Evolutionary conservation across 2,329 filamentous ascomycete genomes (phyloP).

Genomic region (Paracoccidioides brasiliensis): DNA sequence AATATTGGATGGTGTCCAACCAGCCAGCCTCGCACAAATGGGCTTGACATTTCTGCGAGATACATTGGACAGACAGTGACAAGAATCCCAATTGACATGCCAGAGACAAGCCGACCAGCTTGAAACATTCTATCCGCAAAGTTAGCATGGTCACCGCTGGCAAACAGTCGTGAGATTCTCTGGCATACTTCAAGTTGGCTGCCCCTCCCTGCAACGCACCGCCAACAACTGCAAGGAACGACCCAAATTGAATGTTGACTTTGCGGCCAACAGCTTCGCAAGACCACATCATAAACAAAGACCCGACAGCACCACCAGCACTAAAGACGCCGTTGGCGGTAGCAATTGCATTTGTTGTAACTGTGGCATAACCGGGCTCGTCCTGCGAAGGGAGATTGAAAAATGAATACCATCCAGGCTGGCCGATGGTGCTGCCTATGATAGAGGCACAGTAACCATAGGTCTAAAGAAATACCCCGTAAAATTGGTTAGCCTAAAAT

Average conservation of each 20-base stretch:
- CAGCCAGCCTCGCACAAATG: constrained; percentile 32
- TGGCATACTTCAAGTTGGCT: constrained; percentile 29
- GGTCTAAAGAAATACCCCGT: constrained; percentile 23
- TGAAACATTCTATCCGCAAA: constrained; percentile 29
- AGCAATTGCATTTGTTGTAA: constrained; percentile 36
- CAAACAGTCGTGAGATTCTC: neutral
- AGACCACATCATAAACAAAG: constrained; percentile 39
- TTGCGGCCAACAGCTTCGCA: constrained; percentile 34
- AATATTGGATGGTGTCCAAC: constrained; percentile 37
- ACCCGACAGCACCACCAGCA: constrained; percentile 36
- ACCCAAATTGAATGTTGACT: constrained; percentile 36
- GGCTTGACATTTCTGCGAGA: constrained; percentile 31
- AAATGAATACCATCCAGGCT: constrained; percentile 40
- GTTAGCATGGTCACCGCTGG: constrained; percentile 4
- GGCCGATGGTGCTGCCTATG: constrained; percentile 40
- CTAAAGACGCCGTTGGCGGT: constrained; percentile 39
- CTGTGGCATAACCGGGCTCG: constrained; percentile 33
- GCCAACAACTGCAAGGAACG: constrained; percentile 32
- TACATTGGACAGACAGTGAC: constrained; percentile 36
- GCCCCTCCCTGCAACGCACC: constrained; percentile 37
- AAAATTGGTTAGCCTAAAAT: neutral
- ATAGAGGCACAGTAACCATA: constrained; percentile 41
- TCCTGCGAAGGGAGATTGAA: constrained; percentile 35
- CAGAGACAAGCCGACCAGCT: constrained; percentile 31
- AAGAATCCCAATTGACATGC: constrained; percentile 31